Base-by-base conservation (phyloP, 169 alveolate species). In the Plasmodium relictum region DNA sequence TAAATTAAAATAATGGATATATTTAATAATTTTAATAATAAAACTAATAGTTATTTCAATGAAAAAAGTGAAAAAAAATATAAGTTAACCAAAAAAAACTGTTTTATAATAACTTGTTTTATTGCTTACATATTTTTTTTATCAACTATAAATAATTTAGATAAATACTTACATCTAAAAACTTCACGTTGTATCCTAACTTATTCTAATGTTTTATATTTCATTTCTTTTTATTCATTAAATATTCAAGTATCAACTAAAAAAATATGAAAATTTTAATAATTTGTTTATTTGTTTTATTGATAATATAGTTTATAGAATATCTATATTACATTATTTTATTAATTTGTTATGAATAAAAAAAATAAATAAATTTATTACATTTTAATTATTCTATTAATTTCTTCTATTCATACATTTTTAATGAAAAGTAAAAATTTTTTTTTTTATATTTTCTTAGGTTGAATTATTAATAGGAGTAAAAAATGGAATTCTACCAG, bases 111-210 rank as follows among this genome's bases (percentile, higher is more conserved):
- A 48, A 80, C 76, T n/a, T 37, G 61, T 59, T 80, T 66, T 66
- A 80, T 80, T 31, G 63, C 66, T 80, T 80, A 26, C 59, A 50
- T 65, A 41, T 80, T 80, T 66, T 80, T 65, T 54, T 52, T 80
- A 54, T 80, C 90, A 70, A 80, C 90, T 10, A 45, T 61, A 66
- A 80, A 80, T 18, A 80, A 70, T 80, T 52, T 80, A 37, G 39
- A 48, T 26, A 80, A 80, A 31, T 80, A 80, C 41, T 50, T 66
- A 44, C 90, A 80, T 61, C 37, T 80, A 80, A 66, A 45, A 50
- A 80, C 90, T 16, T 20, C 90, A 14, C 68, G 69, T 9, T 66
- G 52, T 50, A 80, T 80, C 20, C 54, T 80, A 59, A 80, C 73
- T 0, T 80, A 80, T n/a, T 45, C 90, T 26, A 80, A 80, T 42